Base-by-base conservation (phyloP, 495 filamentous ascomycete genomes). In the Lentithecium fluviatile region DNA sequence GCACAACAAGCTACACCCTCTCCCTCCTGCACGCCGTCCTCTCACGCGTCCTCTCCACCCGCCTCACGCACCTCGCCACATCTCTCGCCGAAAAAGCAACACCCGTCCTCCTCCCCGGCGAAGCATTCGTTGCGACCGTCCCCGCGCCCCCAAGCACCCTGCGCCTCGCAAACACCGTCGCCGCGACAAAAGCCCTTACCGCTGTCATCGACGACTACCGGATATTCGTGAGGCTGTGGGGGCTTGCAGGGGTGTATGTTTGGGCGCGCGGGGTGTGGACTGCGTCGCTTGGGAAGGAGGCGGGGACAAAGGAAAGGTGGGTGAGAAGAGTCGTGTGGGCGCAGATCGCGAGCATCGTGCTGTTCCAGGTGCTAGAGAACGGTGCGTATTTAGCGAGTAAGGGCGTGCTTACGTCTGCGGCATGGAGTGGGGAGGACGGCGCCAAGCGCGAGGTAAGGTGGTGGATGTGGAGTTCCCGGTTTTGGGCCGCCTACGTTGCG, bases 301-400 rank as follows among this genome's bases (percentile, higher is more conserved):
- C 25, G 3, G 19, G 34, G 8, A 25, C 42, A 17, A 65, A 56
- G 32, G 58, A 62, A 26, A 53, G 34, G 45, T 47, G 80, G 42
- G 60, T 83, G 55, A 67, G 75, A 67, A 60, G 67, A 17, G 70
- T 96, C 19, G 82, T 83, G 12, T 82, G 81, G 66, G 72, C 82
- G n/a, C 89, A 95, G 68, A 79, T 96, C 8, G 47, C 77, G 10
- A 79, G 79, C 17, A 88, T 86, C 71, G 70, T 86, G 13, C 63
- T 79, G 4, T 91, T 87, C 76, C 93, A 97, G 73, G 70, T 79
- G 10, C 80, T 95, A 29, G 93, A 97, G 78, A 96, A 96, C 72
- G 83, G 79, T 6, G 88, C 86, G 8, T 96, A 88, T 75, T 79
- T 97, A 8, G 81, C 86, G 5, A 70, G 75, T 20, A 88, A 90